A percentile compares a stretch with the other conserved stretches of the same genome.
Evolutionary conservation across 2,329 filamentous ascomycete species (phyloP).

Genomic region (Fusarium pseudograminearum): DNA sequence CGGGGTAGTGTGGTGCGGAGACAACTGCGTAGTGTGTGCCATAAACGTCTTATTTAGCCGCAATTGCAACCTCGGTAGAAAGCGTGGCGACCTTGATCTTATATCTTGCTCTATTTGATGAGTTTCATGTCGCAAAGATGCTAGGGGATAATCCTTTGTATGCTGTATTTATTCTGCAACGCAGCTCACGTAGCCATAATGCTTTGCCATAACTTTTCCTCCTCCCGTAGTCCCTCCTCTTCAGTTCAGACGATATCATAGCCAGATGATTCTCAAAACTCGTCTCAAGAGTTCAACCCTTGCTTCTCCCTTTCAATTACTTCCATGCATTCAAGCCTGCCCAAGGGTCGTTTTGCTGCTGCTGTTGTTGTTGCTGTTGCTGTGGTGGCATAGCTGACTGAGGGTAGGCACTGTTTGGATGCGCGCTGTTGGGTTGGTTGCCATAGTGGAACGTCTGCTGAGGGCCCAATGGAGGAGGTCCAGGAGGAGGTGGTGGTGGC

Average conservation of each 20-base stretch:
- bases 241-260: slow-evolving; percentile 1
- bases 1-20: slow-evolving; percentile 47
- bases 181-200: slow-evolving; percentile 7
- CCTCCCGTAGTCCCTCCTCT: slow-evolving; percentile 4
- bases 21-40: slow-evolving; percentile 3
- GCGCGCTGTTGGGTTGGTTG: slow-evolving; percentile 44
- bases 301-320: slow-evolving; percentile 44
- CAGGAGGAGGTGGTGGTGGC: slow-evolving; percentile 72
- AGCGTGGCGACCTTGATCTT: slow-evolving; percentile 18
- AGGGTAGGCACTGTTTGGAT: slow-evolving; percentile 48
- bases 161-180: slow-evolving; percentile 18
- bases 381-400: slow-evolving; percentile 34
- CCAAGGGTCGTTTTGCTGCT: slow-evolving; percentile 63
- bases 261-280: neutral
- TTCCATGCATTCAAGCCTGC: slow-evolving; percentile 66
- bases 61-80: slow-evolving; percentile 37
- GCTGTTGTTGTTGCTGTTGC: slow-evolving; percentile 47
- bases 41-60: slow-evolving; percentile 11
- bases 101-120: neutral
- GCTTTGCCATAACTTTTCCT: slow-evolving; percentile 9
- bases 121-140: slow-evolving; percentile 16
- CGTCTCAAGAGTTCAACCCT: neutral
- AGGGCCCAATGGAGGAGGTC: slow-evolving; percentile 70
- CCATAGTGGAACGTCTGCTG: slow-evolving; percentile 72
- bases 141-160: slow-evolving; percentile 22